A percentile compares a stretch with the other conserved stretches of the same genome.
Conservation (phyloP, 768 basidiomycete genomes). For the Lactarius hengduanensis region DNA sequence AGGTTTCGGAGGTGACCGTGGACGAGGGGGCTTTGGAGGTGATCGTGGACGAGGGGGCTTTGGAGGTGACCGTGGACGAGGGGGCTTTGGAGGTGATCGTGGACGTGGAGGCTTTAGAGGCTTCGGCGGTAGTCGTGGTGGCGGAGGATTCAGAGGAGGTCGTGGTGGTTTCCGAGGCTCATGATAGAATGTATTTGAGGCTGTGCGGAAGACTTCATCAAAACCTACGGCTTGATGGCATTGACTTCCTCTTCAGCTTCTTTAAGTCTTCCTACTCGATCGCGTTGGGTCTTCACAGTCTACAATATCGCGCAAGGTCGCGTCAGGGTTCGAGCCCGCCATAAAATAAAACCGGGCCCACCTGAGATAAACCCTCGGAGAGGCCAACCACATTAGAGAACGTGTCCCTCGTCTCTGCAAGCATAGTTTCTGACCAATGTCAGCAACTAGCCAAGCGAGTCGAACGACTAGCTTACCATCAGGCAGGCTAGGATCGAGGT, state of each 20-base stretch:
- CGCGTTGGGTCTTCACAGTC: constrained; percentile 49
- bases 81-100: constrained; percentile 48
- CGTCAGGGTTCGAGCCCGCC: background rate
- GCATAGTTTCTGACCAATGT: constrained; percentile 29
- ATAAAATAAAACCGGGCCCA: constrained; percentile 32
- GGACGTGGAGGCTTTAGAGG: constrained; percentile 46
- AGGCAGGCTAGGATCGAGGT: constrained; percentile 23
- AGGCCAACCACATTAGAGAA: constrained; percentile 41
- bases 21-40: constrained; percentile 43
- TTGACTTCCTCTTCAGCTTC: constrained; percentile 24
- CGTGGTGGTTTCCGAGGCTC: constrained; percentile 51
- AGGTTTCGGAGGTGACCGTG: constrained; percentile 46
- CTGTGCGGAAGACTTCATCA: background rate
- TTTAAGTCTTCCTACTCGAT: constrained; percentile 49
- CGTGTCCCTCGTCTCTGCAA: constrained; percentile 31
- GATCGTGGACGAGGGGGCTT: constrained; percentile 47
- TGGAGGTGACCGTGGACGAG: constrained; percentile 39
- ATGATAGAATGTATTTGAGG: constrained; percentile 32
- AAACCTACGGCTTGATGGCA: constrained; percentile 17
- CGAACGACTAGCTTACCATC: constrained; percentile 29
- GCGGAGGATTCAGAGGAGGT: constrained; percentile 40
- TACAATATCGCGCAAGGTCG: constrained; percentile 30
- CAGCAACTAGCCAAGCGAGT: constrained; percentile 2
- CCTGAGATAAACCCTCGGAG: constrained; percentile 53
- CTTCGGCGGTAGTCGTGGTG: constrained; percentile 43